Conservation (phyloP, 2,329 filamentous ascomycete species). For the Aspergillus aculeatinus region DNA sequence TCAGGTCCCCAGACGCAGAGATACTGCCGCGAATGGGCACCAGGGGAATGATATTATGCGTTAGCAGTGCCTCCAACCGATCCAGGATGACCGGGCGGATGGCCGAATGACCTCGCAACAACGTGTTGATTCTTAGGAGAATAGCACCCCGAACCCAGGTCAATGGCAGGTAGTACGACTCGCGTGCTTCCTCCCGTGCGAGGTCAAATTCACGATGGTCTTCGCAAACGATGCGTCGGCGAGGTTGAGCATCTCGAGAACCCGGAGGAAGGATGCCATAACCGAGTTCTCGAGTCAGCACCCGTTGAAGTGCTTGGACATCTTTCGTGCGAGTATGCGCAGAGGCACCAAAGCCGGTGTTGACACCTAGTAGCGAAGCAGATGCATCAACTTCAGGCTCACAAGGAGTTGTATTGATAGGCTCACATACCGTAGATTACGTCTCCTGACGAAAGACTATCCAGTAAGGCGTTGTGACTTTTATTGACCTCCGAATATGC, state of each 20-base stretch:
- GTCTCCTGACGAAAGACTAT: background rate
- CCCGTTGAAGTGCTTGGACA: background rate
- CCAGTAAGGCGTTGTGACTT: background rate
- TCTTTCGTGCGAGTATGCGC: background rate
- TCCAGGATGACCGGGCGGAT: constrained; percentile 1
- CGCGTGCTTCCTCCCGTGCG: background rate
- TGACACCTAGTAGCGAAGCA: constrained; percentile 1
- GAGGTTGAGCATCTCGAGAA: background rate
- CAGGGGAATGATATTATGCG: background rate
- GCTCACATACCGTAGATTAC: constrained; percentile 1
- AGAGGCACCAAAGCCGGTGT: constrained; percentile 4
- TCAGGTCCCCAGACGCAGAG: constrained; percentile 9
- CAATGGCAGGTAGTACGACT: background rate
- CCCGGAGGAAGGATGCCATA: constrained; percentile 2
- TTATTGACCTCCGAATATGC: background rate
- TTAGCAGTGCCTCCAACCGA: background rate
- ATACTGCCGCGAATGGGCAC: constrained; percentile 6
- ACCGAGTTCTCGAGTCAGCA: background rate
- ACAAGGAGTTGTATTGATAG: background rate
- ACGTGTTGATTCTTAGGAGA: background rate
- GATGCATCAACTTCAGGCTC: background rate
- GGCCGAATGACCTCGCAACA: background rate
- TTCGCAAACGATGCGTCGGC: background rate
- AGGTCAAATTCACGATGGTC: background rate
- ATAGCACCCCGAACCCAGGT: constrained; percentile 3